Evolutionary conservation across 2,329 filamentous ascomycete species (phyloP), one percentile per base, ranked within the genome.

Genomic region (Ophiostoma australiae): DNA sequence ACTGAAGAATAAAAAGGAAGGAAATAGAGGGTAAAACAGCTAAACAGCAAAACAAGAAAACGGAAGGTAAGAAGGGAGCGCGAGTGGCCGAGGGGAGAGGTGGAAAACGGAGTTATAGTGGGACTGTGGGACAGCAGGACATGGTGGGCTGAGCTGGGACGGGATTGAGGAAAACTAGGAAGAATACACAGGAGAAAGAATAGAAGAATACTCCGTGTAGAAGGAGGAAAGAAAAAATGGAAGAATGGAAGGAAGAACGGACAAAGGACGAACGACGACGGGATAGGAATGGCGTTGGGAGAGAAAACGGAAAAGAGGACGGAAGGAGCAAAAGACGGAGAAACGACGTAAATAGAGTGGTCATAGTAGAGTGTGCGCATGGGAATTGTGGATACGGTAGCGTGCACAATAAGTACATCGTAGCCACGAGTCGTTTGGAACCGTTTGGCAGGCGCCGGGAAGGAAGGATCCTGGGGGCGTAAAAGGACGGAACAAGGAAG

Each of bases 381-480:
- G 61, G 63, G 63, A 23, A 41, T 11, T 39, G 35, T 37, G 63
- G 63, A 39, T 66, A 15, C 33, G 7, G n/a, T 35, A 39, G 20
- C 15, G 17, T n/a, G 33, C 31, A 20, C 61, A 35, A 35, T 35
- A 65, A 65, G 61, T 31, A 31, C 27, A 31, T 33, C 39, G 15
- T 15, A 63, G 20, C 63, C 63, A 66, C 63, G 63, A 39, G 63
- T 70, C 35, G 35, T 17, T 66, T 15, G 35, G 33, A 23, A n/a
- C 44, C 67, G 55, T 69, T 66, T 68, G 67, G 58, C 27, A 71
- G 67, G 55, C 55, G 67, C 70, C 65, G 37, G 68, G 55, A 41
- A 65, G n/a, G 48, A n/a, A 70, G 11, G 37, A 48, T 15, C 44
- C 17, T 48, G 17, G 44, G 37, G 44, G 44, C 44, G 44, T 48